These are phyloP conservation scores for Yarrowia sp. DNA, from an alignment of 805 yeast genomes.

Conservation along the genomic window DNA sequence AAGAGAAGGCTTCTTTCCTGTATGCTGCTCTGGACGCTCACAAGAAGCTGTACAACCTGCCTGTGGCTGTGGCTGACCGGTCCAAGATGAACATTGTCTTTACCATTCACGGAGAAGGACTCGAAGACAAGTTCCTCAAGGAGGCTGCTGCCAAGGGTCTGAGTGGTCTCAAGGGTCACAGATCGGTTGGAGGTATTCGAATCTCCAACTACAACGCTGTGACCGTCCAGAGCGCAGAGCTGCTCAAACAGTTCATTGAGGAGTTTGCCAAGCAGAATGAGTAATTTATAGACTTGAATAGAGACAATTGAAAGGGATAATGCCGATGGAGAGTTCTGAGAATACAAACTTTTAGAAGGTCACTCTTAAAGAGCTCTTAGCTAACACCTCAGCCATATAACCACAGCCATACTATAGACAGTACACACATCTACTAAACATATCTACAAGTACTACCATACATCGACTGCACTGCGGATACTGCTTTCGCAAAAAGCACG, in stretches of 20 bases:
- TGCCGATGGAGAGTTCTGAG: too few species aligned
- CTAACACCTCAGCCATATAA: too few species aligned
- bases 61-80: conserved; percentile 63
- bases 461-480: too few species aligned
- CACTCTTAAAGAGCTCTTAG: too few species aligned
- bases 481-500: too few species aligned
- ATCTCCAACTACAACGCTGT: conserved; percentile 92
- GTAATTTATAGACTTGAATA: background rate
- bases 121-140: conserved; percentile 67
- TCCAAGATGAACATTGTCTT: conserved; percentile 94
- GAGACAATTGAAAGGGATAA: too few species aligned
- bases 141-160: conserved; percentile 61
- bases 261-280: conserved; percentile 48
- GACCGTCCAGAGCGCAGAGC: conserved; percentile 54
- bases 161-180: conserved; percentile 87
- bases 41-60: conserved; percentile 62
- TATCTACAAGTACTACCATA: too few species aligned
- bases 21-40: conserved; percentile 65
- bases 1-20: conserved; percentile 58
- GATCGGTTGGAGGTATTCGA: conserved; percentile 96
- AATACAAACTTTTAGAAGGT: too few species aligned
- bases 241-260: conserved; percentile 55
- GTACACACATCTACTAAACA: too few species aligned
- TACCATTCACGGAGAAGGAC: conserved; percentile 58
- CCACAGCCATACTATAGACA: too few species aligned